Conservation (phyloP, 306 rosid species). For the Glycine latifolia region DNA sequence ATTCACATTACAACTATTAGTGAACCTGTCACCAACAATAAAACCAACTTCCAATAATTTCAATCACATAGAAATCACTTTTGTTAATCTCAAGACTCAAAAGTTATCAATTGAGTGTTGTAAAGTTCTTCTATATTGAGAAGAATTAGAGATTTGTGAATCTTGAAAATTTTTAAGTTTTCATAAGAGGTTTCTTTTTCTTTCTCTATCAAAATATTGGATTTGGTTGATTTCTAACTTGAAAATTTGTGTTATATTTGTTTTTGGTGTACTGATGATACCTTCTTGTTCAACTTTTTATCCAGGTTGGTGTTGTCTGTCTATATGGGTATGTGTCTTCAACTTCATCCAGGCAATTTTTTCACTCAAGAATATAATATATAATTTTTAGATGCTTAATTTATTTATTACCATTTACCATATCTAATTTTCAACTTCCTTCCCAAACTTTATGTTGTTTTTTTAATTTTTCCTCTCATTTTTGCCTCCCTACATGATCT, state of each 20-base stretch:
- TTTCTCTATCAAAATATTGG: too few species aligned
- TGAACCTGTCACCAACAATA: background rate
- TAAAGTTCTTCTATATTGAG: background rate
- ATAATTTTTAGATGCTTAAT: background rate
- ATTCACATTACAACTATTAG: background rate
- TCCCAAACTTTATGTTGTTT: background rate
- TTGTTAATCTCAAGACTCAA: background rate
- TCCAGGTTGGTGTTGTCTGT: background rate
- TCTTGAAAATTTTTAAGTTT: background rate
- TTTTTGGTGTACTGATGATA: background rate
- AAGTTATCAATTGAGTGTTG: background rate
- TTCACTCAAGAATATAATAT: background rate
- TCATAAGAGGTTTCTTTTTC: constrained; percentile 3
- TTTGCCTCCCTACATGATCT: background rate
- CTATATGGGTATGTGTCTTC: constrained; percentile 28
- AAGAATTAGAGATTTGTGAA: background rate
- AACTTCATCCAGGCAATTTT: background rate
- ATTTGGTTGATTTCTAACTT: constrained; percentile 6
- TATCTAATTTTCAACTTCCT: background rate
- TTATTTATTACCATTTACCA: background rate
- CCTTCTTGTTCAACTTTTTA: background rate
- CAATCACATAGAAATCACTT: background rate
- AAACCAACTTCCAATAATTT: background rate
- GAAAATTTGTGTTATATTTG: background rate
- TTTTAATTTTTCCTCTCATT: background rate